These are phyloP conservation scores for Cladophialophora exuberans DNA, from an alignment of 2,329 filamentous ascomycete species.

Conservation along the genomic window DNA sequence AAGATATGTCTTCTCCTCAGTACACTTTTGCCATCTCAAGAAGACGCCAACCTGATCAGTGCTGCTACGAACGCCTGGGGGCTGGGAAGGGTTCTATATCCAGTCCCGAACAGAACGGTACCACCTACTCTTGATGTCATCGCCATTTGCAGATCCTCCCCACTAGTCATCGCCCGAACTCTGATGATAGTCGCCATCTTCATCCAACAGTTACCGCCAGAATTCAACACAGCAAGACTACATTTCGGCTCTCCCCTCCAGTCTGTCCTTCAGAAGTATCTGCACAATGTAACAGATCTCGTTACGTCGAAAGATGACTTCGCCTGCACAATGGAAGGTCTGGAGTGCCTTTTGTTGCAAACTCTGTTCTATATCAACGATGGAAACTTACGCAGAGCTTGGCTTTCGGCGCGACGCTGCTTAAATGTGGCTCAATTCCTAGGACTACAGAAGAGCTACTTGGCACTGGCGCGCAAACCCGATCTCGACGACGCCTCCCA, in stretches of 20 bases:
- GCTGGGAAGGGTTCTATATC: not conserved
- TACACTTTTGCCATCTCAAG: conserved; percentile 4
- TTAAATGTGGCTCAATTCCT: conserved; percentile 47
- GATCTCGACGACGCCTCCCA: conserved; percentile 16
- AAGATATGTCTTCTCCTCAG: conserved; percentile 6
- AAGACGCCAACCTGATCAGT: conserved; percentile 41
- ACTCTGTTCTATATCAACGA: conserved; percentile 41
- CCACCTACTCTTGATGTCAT: not conserved
- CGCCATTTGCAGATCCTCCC: not conserved
- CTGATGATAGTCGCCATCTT: conserved; percentile 53
- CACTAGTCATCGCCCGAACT: conserved; percentile 45
- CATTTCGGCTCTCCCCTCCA: not conserved
- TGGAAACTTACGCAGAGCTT: conserved; percentile 46
- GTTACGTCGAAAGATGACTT: conserved; percentile 46
- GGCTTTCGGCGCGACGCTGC: conserved; percentile 44
- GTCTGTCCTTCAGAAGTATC: conserved; percentile 37
- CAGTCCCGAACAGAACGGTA: not conserved
- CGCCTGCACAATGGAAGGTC: conserved; percentile 42
- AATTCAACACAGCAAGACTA: conserved; percentile 21
- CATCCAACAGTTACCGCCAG: conserved; percentile 50
- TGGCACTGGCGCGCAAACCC: conserved; percentile 27
- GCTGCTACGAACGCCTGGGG: conserved; percentile 35
- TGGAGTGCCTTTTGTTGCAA: conserved; percentile 50
- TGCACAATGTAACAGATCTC: conserved; percentile 36
- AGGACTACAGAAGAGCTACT: conserved; percentile 39